phyloP scores from a whole-genome alignment of 2,329 filamentous ascomycete species.

The Sodiomyces alkalinus region DNA sequence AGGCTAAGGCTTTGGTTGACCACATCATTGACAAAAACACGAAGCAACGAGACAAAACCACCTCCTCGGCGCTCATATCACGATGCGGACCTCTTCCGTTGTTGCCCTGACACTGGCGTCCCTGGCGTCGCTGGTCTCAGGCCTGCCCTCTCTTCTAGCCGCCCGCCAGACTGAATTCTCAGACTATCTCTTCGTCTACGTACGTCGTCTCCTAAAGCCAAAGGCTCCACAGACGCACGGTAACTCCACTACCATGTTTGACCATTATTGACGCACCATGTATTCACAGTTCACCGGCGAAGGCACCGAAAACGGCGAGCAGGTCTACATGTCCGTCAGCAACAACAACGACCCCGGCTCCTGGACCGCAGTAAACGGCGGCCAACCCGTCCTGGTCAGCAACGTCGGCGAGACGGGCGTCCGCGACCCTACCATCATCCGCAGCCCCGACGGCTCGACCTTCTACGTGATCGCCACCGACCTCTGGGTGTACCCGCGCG shows the following conservation, averaged over 20 bases:
- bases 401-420: constrained; percentile 36
- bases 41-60: too few relatives aligned
- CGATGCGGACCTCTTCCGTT: too few relatives aligned
- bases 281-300: not conserved
- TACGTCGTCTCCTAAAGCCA: too few relatives aligned
- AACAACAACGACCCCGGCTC: constrained; percentile 34
- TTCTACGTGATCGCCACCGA: constrained; percentile 42
- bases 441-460: constrained; percentile 30
- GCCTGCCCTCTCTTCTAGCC: not conserved
- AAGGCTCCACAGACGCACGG: too few relatives aligned
- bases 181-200: not conserved
- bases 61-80: too few relatives aligned
- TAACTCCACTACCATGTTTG: too few relatives aligned
- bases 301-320: not conserved
- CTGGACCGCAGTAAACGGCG: constrained; percentile 31
- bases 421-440: constrained; percentile 33
- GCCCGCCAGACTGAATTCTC: not conserved
- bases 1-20: too few relatives aligned
- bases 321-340: constrained; percentile 37
- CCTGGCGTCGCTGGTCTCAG: not conserved
- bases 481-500: constrained; percentile 11
- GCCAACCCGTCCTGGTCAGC: constrained; percentile 29
- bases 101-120: not conserved
- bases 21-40: too few relatives aligned
- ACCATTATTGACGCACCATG: too few relatives aligned